phyloP scores from a whole-genome alignment of 1,139 yeast species.

The Taphrina flavorubra region DNA sequence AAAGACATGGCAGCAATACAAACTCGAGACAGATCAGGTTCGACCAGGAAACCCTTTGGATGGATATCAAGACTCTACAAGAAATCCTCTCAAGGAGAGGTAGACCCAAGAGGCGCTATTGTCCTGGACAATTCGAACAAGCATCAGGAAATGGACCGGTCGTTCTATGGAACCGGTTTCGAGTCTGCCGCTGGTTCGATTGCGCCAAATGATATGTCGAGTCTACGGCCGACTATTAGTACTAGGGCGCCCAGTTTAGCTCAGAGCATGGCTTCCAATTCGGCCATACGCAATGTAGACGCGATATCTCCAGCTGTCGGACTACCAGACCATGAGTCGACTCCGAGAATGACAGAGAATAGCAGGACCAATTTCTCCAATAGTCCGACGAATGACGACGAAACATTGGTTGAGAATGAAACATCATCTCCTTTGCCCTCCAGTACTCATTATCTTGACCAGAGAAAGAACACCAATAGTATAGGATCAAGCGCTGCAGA shows the following conservation, averaged over 20 bases:
- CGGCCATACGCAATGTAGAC: conserved; percentile 31
- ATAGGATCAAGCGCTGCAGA: background rate
- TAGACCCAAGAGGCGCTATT: background rate
- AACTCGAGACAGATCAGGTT: conserved; percentile 13
- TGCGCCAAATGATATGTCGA: conserved; percentile 26
- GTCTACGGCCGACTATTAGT: conserved; percentile 33
- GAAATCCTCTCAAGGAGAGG: conserved; percentile 3
- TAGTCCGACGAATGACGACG: background rate
- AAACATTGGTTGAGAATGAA: background rate
- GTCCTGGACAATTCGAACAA: background rate
- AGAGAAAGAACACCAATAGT: background rate
- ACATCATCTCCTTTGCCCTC: no score
- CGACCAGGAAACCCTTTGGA: conserved; percentile 32
- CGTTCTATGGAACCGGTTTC: background rate
- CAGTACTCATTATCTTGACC: no score
- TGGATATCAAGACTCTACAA: conserved; percentile 30
- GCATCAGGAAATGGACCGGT: background rate
- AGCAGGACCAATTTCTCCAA: background rate
- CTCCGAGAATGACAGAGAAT: conserved; percentile 1
- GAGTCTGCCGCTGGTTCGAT: background rate
- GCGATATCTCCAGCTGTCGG: conserved; percentile 7
- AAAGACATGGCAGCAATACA: conserved; percentile 19
- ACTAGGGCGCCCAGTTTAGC: conserved; percentile 37
- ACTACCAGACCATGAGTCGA: conserved; percentile 1
- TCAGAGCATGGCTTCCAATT: conserved; percentile 28